Evolutionary conservation across 116 monocot species (phyloP).

Genomic region (Zostera marina): DNA sequence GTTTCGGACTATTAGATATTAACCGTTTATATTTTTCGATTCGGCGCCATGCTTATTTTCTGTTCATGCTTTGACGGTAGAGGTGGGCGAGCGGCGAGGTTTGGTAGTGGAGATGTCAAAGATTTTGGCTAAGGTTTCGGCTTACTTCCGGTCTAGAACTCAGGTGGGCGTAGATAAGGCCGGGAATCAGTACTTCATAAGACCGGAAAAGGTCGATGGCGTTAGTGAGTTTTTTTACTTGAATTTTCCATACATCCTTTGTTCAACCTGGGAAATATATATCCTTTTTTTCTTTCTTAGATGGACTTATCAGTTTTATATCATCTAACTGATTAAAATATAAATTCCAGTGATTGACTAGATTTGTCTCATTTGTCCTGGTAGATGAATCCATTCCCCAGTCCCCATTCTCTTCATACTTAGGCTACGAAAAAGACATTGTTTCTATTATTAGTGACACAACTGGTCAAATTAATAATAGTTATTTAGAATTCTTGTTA

Average conservation of each 20-base stretch:
- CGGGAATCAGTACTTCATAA: constrained; percentile 49
- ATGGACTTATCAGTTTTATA: neutral
- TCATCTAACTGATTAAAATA: neutral
- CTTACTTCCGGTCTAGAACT: constrained; percentile 29
- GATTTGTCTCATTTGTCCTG: too few species aligned
- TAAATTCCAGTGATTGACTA: neutral
- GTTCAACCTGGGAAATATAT: neutral
- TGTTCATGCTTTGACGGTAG: too few species aligned
- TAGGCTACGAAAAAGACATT: neutral
- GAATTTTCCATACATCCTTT: neutral
- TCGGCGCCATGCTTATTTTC: too few species aligned
- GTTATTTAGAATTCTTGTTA: neutral
- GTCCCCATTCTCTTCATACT: too few species aligned
- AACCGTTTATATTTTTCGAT: too few species aligned
- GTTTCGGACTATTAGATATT: too few species aligned
- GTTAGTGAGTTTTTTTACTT: constrained; percentile 18
- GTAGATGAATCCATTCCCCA: too few species aligned
- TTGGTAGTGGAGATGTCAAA: constrained; percentile 25
- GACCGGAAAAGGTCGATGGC: constrained; percentile 40
- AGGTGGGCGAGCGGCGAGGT: too few species aligned
- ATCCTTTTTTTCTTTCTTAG: neutral
- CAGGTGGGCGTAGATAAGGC: constrained; percentile 45
- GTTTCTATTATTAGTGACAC: neutral
- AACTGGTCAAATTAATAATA: neutral
- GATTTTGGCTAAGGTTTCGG: constrained; percentile 22